These are phyloP conservation scores for Rusavskia elegans DNA, from an alignment of 495 filamentous ascomycete genomes.

Conservation along the genomic window DNA sequence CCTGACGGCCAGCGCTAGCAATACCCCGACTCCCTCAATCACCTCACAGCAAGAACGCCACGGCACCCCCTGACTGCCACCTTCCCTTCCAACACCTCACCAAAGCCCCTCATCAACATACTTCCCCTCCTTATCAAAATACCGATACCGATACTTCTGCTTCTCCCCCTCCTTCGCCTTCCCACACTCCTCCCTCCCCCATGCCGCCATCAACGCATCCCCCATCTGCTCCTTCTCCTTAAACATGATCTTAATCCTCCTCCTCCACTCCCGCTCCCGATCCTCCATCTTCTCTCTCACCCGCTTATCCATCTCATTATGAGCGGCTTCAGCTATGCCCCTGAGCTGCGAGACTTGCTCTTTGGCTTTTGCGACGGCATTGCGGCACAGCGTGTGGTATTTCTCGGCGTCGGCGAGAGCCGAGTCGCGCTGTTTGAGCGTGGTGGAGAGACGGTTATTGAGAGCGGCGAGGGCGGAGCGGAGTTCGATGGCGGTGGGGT, in stretches of 20 bases:
- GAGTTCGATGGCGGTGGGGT: slow-evolving; percentile 14
- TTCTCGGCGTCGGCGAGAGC: slow-evolving; percentile 24
- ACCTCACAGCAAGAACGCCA: not conserved
- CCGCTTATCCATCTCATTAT: slow-evolving; percentile 13
- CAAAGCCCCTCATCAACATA: not conserved
- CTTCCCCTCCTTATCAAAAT: slow-evolving; percentile 10
- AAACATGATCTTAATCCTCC: slow-evolving; percentile 34
- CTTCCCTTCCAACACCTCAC: not conserved
- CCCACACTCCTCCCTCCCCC: slow-evolving; percentile 34
- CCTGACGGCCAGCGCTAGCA: too few species aligned
- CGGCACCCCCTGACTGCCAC: not conserved
- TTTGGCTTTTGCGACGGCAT: not conserved
- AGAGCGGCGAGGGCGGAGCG: slow-evolving; percentile 22
- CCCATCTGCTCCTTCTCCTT: slow-evolving; percentile 39
- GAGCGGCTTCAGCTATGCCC: not conserved
- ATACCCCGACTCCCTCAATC: not conserved
- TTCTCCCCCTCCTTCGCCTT: slow-evolving; percentile 6
- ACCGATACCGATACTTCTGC: slow-evolving; percentile 33
- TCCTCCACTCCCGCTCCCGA: slow-evolving; percentile 35
- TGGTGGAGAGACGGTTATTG: slow-evolving; percentile 18
- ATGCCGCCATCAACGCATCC: slow-evolving; percentile 30
- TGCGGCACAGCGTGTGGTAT: not conserved
- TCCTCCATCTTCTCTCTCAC: slow-evolving; percentile 30
- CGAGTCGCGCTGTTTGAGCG: slow-evolving; percentile 27
- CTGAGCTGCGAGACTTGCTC: slow-evolving; percentile 5